Evolutionary conservation across 2,329 filamentous ascomycete genomes (phyloP), one percentile per base, ranked within the genome.

Genomic region (Colletotrichum endophyticum): DNA sequence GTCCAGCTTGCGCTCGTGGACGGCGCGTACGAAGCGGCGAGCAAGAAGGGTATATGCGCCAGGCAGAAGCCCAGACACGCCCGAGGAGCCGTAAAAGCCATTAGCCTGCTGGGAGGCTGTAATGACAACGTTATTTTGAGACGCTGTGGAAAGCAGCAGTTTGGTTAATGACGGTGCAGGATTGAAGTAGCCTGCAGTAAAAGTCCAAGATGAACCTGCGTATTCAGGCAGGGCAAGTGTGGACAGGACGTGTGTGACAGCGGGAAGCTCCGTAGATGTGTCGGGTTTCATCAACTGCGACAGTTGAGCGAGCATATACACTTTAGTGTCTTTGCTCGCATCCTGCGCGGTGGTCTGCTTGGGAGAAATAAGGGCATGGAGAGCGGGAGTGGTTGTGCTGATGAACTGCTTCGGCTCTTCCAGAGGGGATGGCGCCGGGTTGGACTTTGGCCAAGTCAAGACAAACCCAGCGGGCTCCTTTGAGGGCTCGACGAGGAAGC

Each of bases 151-250:
- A 36, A 99, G 92, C 0, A 99, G 89, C 1, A 98, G 91, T 53
- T 93, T 91, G 4, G 95, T 96, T 25, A 99, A 91, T 6, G 93
- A 92, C 0, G 96, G 94, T 8, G 96, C 96, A 72, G 98, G 98
- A 87, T 99, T 99, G 88, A 99, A 99, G 87, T 99, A 99, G 69
- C 97, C 97, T 0, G 97, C 97, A 1, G 97, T 99, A 84, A 99
- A 99, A 0, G 95, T 97, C 97, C 97, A 99, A 16, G 92, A 94
- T 0, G 94, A 95, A 39, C 91, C 90, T 12, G 89, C 87, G 80
- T 95, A 94, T 8, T 89, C 86, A 0, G 94, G 90, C 0, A 84
- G 86, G 1, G 93, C 89, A 5, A 98, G 89, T 1, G 91, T 91
- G 59, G 90, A 90, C 5, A 99, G 90, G 53, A 99, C 91, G 62